Percentiles rank a stretch among this genome's conserved stretches.
phyloP scores from a whole-genome alignment of 768 basidiomycete genomes.

The Leccinum boreale region DNA sequence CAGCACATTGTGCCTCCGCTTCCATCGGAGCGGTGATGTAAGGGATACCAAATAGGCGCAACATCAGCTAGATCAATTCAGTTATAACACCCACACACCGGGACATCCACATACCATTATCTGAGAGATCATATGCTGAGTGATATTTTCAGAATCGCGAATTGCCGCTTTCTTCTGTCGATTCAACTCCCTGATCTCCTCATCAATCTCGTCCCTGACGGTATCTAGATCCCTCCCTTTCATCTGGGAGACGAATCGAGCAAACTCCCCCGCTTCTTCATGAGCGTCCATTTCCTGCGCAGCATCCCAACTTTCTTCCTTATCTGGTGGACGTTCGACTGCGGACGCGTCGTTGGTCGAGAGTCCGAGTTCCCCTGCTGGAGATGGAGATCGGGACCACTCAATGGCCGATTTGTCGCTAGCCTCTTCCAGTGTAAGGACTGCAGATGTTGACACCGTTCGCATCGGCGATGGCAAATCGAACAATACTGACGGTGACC shows the following conservation, averaged over 20 bases:
- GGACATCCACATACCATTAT: slow-evolving; percentile 50
- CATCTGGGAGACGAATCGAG: slow-evolving; percentile 87
- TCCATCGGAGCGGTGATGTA: slow-evolving; percentile 99
- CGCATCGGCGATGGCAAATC: slow-evolving; percentile 13
- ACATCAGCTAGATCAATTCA: slow-evolving; percentile 59
- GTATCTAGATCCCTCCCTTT: slow-evolving; percentile 81
- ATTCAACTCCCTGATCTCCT: slow-evolving; percentile 80
- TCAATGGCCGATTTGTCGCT: slow-evolving; percentile 27
- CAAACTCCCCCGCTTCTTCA: slow-evolving; percentile 85
- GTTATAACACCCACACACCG: neutral
- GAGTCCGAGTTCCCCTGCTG: slow-evolving; percentile 10
- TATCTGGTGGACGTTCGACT: slow-evolving; percentile 20
- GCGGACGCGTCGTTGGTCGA: slow-evolving; percentile 7
- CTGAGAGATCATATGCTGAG: slow-evolving; percentile 91
- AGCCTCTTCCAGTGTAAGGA: slow-evolving; percentile 11
- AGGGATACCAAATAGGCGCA: slow-evolving; percentile 93
- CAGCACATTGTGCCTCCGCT: slow-evolving; percentile 98
- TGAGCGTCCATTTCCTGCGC: slow-evolving; percentile 82
- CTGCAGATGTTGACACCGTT: neutral
- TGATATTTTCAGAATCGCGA: slow-evolving; percentile 93
- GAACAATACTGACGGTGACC: neutral
- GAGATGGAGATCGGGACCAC: slow-evolving; percentile 42
- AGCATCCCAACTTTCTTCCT: slow-evolving; percentile 65
- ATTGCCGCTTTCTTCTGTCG: slow-evolving; percentile 84
- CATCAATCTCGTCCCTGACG: slow-evolving; percentile 85